Conservation (phyloP, 1,284 basidiomycete species). For the Cystobasidium sp. region DNA sequence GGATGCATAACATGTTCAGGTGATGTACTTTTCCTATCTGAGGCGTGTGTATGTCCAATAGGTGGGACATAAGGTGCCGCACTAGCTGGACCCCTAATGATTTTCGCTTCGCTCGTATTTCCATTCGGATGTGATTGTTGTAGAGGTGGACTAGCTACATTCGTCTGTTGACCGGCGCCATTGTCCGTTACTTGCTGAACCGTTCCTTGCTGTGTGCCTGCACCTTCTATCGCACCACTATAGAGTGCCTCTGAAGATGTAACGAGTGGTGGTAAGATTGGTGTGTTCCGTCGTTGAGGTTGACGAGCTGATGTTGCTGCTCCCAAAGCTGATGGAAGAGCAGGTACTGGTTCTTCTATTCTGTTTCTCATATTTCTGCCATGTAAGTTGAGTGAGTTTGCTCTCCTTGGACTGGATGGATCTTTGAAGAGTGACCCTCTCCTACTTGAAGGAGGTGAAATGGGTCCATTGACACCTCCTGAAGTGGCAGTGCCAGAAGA, state of each 20-base stretch:
- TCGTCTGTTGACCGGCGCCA: neutral
- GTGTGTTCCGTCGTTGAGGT: conserved; percentile 30
- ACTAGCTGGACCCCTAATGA: conserved; percentile 59
- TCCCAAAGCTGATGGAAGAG: neutral
- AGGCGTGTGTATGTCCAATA: conserved; percentile 60
- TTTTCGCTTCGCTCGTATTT: neutral
- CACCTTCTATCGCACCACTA: neutral
- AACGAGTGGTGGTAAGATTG: conserved; percentile 28
- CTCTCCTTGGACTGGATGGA: conserved; percentile 4
- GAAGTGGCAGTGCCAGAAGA: neutral
- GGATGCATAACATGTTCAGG: neutral
- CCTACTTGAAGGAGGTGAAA: conserved; percentile 11
- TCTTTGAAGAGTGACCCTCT: conserved; percentile 3
- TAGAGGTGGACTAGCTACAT: too few relatives aligned
- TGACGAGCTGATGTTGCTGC: neutral
- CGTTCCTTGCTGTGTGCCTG: too few relatives aligned
- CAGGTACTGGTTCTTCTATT: conserved; percentile 9
- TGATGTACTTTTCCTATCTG: neutral
- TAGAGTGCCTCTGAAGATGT: conserved; percentile 31
- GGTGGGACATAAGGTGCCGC: conserved; percentile 61
- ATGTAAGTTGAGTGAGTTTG: conserved; percentile 6
- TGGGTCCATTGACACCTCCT: neutral
- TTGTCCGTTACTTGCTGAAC: neutral
- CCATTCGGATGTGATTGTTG: neutral
- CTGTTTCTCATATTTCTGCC: neutral